Conservation (phyloP, 495 filamentous ascomycete genomes). For the Aspergillus homomorphus region DNA sequence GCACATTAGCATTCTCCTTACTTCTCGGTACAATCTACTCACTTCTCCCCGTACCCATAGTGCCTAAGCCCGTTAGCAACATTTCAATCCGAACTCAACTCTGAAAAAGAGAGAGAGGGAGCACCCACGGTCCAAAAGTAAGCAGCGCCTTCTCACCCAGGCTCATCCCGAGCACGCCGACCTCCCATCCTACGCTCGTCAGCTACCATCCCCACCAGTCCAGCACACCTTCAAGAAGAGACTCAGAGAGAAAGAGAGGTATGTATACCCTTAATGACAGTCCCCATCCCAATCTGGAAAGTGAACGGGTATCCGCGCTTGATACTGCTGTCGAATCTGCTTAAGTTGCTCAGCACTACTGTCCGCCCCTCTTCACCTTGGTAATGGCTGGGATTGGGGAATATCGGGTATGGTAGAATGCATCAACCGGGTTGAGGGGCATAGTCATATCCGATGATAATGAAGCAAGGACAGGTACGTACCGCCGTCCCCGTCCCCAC, state of each 20-base stretch:
- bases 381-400: background rate
- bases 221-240: too few relatives aligned
- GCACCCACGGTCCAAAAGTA: slow-evolving; percentile 23
- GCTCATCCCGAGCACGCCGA: slow-evolving; percentile 23
- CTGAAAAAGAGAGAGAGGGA: background rate
- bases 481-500: slow-evolving; percentile 43
- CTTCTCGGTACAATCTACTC: slow-evolving; percentile 1
- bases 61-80: slow-evolving; percentile 8
- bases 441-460: too few relatives aligned
- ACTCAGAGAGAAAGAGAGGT: background rate
- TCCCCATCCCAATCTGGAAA: slow-evolving; percentile 21
- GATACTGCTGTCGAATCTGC: slow-evolving; percentile 25
- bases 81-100: background rate
- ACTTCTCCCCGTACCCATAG: slow-evolving; percentile 25
- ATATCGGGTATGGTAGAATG: too few relatives aligned
- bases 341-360: background rate
- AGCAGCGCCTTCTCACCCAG: slow-evolving; percentile 24
- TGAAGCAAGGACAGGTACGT: slow-evolving; percentile 13
- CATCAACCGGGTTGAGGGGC: too few relatives aligned
- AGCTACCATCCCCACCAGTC: too few relatives aligned
- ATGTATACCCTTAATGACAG: slow-evolving; percentile 22
- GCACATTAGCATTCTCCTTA: background rate
- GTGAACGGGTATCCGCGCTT: slow-evolving; percentile 22
- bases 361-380: background rate
- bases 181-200: slow-evolving; percentile 19